These are phyloP conservation scores for Aegilops speltoides DNA, from an alignment of 176 grass and related monocot genomes.

Conservation along the genomic window DNA sequence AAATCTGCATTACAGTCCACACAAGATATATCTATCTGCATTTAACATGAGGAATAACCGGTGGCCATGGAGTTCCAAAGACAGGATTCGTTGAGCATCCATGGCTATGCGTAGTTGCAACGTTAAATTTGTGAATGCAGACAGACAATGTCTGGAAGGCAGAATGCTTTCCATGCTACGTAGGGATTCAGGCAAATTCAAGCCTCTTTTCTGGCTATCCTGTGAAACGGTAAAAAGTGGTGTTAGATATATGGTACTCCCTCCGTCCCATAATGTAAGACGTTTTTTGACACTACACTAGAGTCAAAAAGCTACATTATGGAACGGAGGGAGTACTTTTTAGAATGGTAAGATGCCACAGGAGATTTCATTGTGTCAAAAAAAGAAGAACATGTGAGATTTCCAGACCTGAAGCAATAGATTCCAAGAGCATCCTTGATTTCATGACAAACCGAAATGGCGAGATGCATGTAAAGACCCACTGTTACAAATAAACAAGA, in stretches of 20 bases:
- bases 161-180: not conserved
- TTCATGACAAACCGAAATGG: constrained; percentile 87
- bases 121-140: not conserved
- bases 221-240: not conserved
- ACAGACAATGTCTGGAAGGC: not conserved
- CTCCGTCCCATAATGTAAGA: no score
- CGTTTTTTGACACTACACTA: no score
- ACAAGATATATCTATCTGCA: constrained; percentile 6
- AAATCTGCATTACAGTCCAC: not conserved
- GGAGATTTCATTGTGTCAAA: not conserved
- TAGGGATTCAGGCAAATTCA: constrained; percentile 31
- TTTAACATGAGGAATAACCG: not conserved
- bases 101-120: not conserved
- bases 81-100: not conserved
- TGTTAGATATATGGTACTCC: no score
- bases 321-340: no score
- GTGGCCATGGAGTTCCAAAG: not conserved
- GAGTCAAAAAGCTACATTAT: no score
- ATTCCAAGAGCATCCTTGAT: constrained; percentile 96
- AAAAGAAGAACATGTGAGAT: not conserved
- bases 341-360: no score
- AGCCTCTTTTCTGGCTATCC: constrained; percentile 97
- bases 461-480: constrained; percentile 83
- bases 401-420: constrained; percentile 87
- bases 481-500: constrained; percentile 52